Evolutionary conservation across 352 stramenopile species (phyloP), one percentile per base, ranked within the genome.

Genomic region (Phytophthora pluvialis): DNA sequence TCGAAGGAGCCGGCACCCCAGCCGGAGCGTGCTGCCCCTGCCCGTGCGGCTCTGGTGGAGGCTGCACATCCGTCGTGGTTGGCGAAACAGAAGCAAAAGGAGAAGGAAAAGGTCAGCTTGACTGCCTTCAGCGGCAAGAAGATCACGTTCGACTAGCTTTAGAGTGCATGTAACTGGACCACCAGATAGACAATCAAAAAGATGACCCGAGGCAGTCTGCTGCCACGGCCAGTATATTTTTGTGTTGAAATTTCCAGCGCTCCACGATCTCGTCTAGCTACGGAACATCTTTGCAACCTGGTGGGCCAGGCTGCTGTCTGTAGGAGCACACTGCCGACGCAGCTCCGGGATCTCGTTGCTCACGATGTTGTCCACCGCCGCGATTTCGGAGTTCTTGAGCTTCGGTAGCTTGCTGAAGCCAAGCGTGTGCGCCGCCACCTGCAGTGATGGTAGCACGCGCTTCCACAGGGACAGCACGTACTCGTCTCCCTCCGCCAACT

Each of bases 401-500:
- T 97, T 97, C 12, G 88, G 84, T 55, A 98, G 62, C n/a, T 81
- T 81, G 59, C 74, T 77, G 38, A 97, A 84, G 13, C 91, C 90
- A 4, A 97, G 70, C 32, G 92, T 97, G 59, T 94, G 77, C 35
- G 97, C 71, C 18, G 90, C 88, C 8, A 97, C 74, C 67, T 95
- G 87, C 3, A 98, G 73, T 15, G 80, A 78, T 11, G 89, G 87
- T 13, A 91, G 71, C 63, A 98, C 93, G 42, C 92, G 88, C 62
- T 95, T 92, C 95, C 95, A 98, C n/a, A 98, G 67, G 13, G 89
- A 95, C 21, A 97, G 76, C 47, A 98, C 93, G 67, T 98, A 99
- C 77, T 99, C 97, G 71, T 99, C 97, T 49, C 92, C 94, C 51
- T 99, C 97, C 13, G 89, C 91, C n/a, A 99, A 78, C 78, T 99